Evolutionary conservation across 2,329 filamentous ascomycete species (phyloP), one percentile per base, ranked within the genome.

Genomic region (Sphaerulina vaccinii): DNA sequence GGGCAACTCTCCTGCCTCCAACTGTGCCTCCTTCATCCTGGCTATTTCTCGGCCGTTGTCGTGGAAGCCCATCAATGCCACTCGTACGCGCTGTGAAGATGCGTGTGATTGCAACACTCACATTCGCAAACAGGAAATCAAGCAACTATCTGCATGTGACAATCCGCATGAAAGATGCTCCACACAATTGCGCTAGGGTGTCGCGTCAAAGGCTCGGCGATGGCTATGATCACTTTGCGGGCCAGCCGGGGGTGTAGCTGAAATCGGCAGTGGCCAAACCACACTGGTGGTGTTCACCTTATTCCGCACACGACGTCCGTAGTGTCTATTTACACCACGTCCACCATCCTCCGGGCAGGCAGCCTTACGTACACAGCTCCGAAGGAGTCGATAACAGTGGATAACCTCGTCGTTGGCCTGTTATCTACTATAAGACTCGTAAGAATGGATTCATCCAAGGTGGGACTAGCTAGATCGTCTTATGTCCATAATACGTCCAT

Each of bases 1-100:
- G 15, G 43, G 54, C 36, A 61, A 38, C 24, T 61, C 54, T 45
- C 58, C 58, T 44, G 56, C 51, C 41, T 61, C 58, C 27, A 61
- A 45, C 43, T 56, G 39, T 22, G 54, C 56, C 51, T 59, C 47
- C 41, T 54, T 51, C 54, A 55, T 57, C 40, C 52, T 54, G 35
- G 47, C 48, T 18, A 45, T 19, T 27, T 51, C 46, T 35, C 52
- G 40, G 35, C 47, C 52, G 47, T 44, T 54, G 32, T 54, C 47
- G 52, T 54, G 52, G 37, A 54, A 54, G 29, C 51, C 51, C 51
- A 54, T 54, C 35, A 23, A 32, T 24, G 36, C 36, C 18, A 15
- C 36, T 15, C 7, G 13, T 37, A 16, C 41, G 37, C n/a, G 35
- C 9, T 3, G 36, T 29, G 35, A 35, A 29, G 32, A 10, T 16